Evolutionary conservation across 106 monocot genomes (phyloP).

Genomic region (Amphibolis antarctica): DNA sequence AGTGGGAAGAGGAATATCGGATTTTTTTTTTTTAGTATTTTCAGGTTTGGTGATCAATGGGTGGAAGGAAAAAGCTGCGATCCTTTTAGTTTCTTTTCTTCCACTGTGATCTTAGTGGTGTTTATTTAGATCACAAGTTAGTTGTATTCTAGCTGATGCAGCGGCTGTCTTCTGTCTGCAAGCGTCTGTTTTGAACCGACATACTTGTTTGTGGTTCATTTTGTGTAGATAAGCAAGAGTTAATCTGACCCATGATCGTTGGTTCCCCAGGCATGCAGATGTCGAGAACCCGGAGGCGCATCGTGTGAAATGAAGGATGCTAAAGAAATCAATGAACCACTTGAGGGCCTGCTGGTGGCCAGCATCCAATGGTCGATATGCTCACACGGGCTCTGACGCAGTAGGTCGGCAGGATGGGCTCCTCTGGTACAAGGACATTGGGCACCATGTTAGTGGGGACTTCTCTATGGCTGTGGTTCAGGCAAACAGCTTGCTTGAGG

Average conservation of each 20-base stretch:
- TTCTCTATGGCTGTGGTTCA: constrained; percentile 22
- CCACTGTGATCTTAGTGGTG: no score
- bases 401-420: constrained; percentile 16
- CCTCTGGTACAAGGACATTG: constrained; percentile 21
- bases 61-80: no score
- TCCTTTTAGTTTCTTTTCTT: no score
- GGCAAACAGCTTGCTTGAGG: constrained; percentile 18
- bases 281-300: background rate
- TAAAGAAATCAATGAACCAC: constrained; percentile 7
- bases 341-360: constrained; percentile 17
- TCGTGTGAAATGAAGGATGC: constrained; percentile 16
- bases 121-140: no score
- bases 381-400: background rate
- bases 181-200: no score
- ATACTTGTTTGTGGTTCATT: background rate
- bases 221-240: background rate
- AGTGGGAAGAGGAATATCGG: no score
- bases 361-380: constrained; percentile 1
- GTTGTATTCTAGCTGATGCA: no score
- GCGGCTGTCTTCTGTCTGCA: no score
- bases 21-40: no score
- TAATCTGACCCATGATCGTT: background rate
- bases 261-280: background rate
- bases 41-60: no score
- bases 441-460: constrained; percentile 9